phyloP scores from a whole-genome alignment of 2,329 filamentous ascomycete genomes.

The Ceratocystis albifundus region DNA sequence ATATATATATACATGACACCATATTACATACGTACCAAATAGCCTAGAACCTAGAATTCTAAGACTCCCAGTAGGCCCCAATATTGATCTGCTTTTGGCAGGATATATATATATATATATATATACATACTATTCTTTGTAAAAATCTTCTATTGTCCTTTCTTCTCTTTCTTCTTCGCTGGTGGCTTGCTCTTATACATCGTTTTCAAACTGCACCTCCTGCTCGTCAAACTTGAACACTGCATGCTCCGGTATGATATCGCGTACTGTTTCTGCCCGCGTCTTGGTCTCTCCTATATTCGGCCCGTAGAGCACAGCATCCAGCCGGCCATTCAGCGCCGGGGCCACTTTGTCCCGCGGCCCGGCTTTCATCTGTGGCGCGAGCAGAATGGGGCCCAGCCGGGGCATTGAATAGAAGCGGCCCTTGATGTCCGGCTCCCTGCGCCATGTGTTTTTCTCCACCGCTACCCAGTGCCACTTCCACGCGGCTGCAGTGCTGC shows the following conservation, averaged over 20 bases:
- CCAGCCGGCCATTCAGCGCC: constrained; percentile 44
- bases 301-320: constrained; percentile 30
- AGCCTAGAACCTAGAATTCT: neutral
- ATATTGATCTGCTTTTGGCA: neutral
- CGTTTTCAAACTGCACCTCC: constrained; percentile 21
- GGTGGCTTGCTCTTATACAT: constrained; percentile 3
- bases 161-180: neutral
- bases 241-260: constrained; percentile 30
- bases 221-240: constrained; percentile 19
- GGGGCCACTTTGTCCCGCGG: constrained; percentile 25
- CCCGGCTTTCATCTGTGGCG: constrained; percentile 31
- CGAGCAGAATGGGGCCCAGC: constrained; percentile 41
- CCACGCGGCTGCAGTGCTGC: constrained; percentile 27
- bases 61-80: neutral
- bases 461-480: constrained; percentile 35
- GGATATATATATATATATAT: constrained; percentile 8
- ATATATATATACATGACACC: constrained; percentile 20
- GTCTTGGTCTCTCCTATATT: constrained; percentile 34
- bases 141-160: neutral
- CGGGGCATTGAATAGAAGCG: constrained; percentile 48
- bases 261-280: constrained; percentile 36
- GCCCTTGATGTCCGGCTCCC: constrained; percentile 40
- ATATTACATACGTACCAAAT: neutral
- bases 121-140: neutral
- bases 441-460: constrained; percentile 37